A percentile compares a stretch with the other conserved stretches of the same genome.
Conservation (phyloP, 345 rosid species). For the Jatropha curcas region DNA sequence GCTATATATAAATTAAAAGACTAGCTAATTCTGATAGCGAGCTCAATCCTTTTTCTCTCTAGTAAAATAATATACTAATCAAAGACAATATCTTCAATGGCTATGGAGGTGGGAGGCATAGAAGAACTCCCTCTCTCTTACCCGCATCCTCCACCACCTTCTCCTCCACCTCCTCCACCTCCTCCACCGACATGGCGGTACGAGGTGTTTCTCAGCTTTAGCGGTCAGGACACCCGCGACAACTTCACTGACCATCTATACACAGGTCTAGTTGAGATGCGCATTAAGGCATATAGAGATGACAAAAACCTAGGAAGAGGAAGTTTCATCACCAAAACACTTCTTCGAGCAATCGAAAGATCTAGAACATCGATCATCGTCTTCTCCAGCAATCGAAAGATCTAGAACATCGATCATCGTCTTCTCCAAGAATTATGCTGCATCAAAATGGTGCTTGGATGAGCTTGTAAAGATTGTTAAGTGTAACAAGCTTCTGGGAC, state of each 20-base stretch:
- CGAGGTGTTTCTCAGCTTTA: background rate
- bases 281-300: background rate
- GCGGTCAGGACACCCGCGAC: background rate
- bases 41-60: no score
- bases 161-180: background rate
- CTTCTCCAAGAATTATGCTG: slow-evolving; percentile 1
- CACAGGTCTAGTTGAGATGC: background rate
- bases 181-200: background rate
- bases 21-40: no score
- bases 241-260: background rate
- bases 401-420: background rate
- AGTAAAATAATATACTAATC: no score
- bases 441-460: background rate
- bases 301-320: slow-evolving; percentile 7
- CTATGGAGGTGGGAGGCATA: no score
- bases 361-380: background rate
- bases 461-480: slow-evolving; percentile 1
- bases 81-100: no score
- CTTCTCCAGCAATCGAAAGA: background rate
- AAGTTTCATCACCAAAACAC: background rate
- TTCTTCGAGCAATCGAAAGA: background rate
- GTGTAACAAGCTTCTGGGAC: background rate
- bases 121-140: no score
- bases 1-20: no score
- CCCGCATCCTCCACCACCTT: no score